Evolutionary conservation across 164 flowering plant species (phyloP), one percentile per base, ranked within the genome.

Genomic region (Aristolochia fimbriata): DNA sequence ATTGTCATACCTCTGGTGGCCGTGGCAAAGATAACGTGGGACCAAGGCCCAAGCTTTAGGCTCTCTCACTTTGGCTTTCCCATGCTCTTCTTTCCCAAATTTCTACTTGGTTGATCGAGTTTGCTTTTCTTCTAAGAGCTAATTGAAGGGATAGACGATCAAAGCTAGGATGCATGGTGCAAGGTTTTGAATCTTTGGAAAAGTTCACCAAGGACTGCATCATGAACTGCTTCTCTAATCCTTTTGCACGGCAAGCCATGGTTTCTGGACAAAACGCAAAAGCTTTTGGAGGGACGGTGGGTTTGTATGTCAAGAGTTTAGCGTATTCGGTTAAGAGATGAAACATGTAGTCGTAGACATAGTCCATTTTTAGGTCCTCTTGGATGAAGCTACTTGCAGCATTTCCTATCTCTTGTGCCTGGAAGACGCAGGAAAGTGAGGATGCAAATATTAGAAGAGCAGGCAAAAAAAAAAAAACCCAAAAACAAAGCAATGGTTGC

Each of bases 281-380:
- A 0, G 83, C 85, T 0, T 64, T 62, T 19, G 54, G 47, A 21
- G 90, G 82, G 4, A 68, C 58, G 0, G 58, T 57, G 1, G 86
- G 85, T 59, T 76, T 77, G 73, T 68, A 84, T 13, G 52, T 84
- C 68, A 78, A 55, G 27, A 85, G 78, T 65, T 81, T 82, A 1
- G 77, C 73, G 22, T 85, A 82, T 52, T 78, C 85, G 9, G 56
- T 76, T n/a, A 84, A 37, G 14, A 81, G 60, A 70, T 82, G 81
- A 65, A 77, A 78, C 85, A 82, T 79, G 85, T 82, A 82, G 53
- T 79, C 85, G 52, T 84, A 82, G 27, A 84, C 79, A 61, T 71
- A 69, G 0, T 77, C 78, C 87, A 85, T 85, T 65, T 66, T 80
- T 19, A 81, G 43, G 10, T 78, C 68, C 50, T 85, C 79, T 9